Percentiles rank a stretch among this genome's conserved stretches.
Evolutionary conservation across 129 eudicot species (phyloP).

Genomic region (Pulicaria dysenterica): DNA sequence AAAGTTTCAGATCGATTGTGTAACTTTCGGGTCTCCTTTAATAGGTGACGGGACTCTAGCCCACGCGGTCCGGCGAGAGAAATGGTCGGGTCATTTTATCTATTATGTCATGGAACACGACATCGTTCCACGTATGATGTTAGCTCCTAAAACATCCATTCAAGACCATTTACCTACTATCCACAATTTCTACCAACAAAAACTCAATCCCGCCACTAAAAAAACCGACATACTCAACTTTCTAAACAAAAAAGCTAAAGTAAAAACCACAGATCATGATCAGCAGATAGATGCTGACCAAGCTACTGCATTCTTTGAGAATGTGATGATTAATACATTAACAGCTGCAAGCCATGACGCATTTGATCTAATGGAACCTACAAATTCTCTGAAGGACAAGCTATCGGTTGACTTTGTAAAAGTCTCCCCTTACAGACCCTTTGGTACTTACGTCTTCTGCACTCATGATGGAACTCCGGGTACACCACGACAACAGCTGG

Average conservation of each 20-base stretch:
- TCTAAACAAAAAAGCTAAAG: not conserved
- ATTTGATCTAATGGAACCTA: conserved; percentile 61
- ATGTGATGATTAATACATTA: conserved; percentile 54
- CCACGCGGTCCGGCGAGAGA: conserved; percentile 64
- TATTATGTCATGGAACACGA: conserved; percentile 69
- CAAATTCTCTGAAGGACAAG: conserved; percentile 51
- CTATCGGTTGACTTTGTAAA: conserved; percentile 46
- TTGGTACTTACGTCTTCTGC: conserved; percentile 65
- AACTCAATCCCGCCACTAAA: conserved; percentile 24
- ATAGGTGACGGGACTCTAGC: conserved; percentile 51
- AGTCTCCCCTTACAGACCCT: conserved; percentile 81
- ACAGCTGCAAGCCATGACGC: conserved; percentile 69
- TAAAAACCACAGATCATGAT: not conserved
- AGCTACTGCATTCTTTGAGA: conserved; percentile 37
- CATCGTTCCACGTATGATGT: conserved; percentile 71
- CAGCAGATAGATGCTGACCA: conserved; percentile 6
- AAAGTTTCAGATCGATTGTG: conserved; percentile 14
- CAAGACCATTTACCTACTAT: conserved; percentile 40
- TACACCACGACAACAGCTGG: conserved; percentile 21
- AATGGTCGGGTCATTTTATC: conserved; percentile 59
- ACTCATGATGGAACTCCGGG: conserved; percentile 33
- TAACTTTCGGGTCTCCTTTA: conserved; percentile 75
- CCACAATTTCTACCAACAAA: conserved; percentile 41
- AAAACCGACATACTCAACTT: not conserved
- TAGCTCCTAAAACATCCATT: conserved; percentile 57